Percentiles rank a stretch among this genome's conserved stretches.
phyloP scores from a whole-genome alignment of 2,329 filamentous ascomycete genomes.

The Colletotrichum echinochloae region DNA sequence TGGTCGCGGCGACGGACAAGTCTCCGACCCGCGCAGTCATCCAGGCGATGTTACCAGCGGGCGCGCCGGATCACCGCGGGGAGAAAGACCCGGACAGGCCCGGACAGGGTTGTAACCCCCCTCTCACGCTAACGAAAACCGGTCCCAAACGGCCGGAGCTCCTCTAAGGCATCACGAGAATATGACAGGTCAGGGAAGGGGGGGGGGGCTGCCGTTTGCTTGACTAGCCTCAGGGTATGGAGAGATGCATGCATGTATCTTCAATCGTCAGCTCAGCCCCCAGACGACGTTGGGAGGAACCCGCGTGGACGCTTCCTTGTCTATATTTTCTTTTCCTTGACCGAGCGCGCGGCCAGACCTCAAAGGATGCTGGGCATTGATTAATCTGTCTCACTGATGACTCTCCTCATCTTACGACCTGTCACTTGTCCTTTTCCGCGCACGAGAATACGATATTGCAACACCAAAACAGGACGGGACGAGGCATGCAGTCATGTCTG shows the following conservation, averaged over 20 bases:
- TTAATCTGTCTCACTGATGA: slow-evolving; percentile 28
- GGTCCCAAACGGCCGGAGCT: slow-evolving; percentile 29
- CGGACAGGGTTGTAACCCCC: slow-evolving; percentile 17
- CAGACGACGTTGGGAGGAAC: not conserved
- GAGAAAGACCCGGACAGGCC: slow-evolving; percentile 31
- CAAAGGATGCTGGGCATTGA: slow-evolving; percentile 23
- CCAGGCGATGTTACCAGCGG: slow-evolving; percentile 19
- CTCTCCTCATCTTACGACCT: slow-evolving; percentile 30
- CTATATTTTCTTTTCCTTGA: slow-evolving; percentile 31
- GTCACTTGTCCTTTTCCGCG: slow-evolving; percentile 28
- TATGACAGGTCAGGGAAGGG: slow-evolving; percentile 28
- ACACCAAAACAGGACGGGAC: slow-evolving; percentile 13
- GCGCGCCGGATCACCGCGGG: slow-evolving; percentile 21
- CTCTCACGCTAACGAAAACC: slow-evolving; percentile 10
- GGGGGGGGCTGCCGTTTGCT: slow-evolving; percentile 6
- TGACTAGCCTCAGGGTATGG: not conserved
- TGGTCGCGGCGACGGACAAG: slow-evolving; percentile 15
- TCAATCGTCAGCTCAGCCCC: slow-evolving; percentile 18
- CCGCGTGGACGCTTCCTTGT: slow-evolving; percentile 7
- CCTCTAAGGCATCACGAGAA: slow-evolving; percentile 8
- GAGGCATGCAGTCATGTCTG: not conserved
- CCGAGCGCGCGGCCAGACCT: not conserved
- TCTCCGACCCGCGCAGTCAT: slow-evolving; percentile 20
- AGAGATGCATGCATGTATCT: slow-evolving; percentile 31
- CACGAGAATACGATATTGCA: slow-evolving; percentile 25